A percentile compares a stretch with the other conserved stretches of the same genome.
Conservation (phyloP, 2,329 filamentous ascomycete species). For the Penicillium sp. region DNA sequence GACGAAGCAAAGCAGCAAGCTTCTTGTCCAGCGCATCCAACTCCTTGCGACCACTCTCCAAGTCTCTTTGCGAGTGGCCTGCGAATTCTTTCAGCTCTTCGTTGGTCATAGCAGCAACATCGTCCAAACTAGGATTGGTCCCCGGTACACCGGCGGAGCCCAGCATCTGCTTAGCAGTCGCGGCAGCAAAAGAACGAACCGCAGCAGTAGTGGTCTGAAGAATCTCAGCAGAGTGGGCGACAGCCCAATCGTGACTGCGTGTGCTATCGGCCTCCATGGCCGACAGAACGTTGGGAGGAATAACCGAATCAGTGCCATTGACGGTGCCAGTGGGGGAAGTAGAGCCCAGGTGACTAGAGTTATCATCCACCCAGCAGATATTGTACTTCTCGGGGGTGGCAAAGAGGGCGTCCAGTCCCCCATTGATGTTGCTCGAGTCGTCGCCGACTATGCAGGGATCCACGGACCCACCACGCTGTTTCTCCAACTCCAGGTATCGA, state of each 20-base stretch:
- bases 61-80: constrained; percentile 60
- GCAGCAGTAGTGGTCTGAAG: constrained; percentile 41
- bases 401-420: constrained; percentile 51
- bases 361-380: constrained; percentile 49
- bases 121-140: constrained; percentile 42
- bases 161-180: constrained; percentile 44
- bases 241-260: constrained; percentile 44
- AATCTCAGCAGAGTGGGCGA: constrained; percentile 41
- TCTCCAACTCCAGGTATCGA: constrained; percentile 50
- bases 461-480: constrained; percentile 35
- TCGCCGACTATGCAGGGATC: constrained; percentile 45
- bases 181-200: constrained; percentile 41
- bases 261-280: constrained; percentile 46
- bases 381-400: constrained; percentile 51
- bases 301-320: constrained; percentile 30
- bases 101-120: constrained; percentile 48
- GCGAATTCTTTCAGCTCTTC: constrained; percentile 47
- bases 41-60: constrained; percentile 71
- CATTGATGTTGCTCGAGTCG: constrained; percentile 49
- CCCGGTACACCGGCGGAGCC: constrained; percentile 38
- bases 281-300: constrained; percentile 44
- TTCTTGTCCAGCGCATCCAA: constrained; percentile 58
- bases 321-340: constrained; percentile 29
- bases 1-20: constrained; percentile 44
- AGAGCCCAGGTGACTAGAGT: constrained; percentile 32